Base-by-base conservation (phyloP, 106 monocot species). In the Posidonia australis region DNA sequence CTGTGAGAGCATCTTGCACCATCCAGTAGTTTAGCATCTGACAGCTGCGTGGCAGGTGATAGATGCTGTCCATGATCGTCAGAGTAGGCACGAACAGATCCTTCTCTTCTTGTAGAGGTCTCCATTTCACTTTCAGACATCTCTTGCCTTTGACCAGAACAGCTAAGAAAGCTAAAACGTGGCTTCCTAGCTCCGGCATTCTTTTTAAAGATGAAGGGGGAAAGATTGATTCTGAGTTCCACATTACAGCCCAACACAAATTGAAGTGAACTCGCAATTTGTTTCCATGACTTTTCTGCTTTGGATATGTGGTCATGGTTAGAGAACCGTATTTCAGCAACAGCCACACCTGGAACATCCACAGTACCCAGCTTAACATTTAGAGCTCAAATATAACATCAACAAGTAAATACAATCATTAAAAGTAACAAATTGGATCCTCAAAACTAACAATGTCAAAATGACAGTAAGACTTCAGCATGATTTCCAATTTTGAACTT, bases 241-340 rank as follows among this genome's bases (percentile, higher is more conserved):
- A 98, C 80, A 66, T 81, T 72, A 54, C 82, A 87, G 10, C 80
- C 82, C 48, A 98, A 72, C 1, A 84, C 77, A 74, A 70, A 71
- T 52, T 85, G 90, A 58, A 98, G 82, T 55, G 84, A 74, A 63
- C 64, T 76, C 23, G 82, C 80, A 44, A 98, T 90, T 58, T 80
- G 22, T 62, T 85, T 80, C 71, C 78, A 85, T 61, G 82, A 81
- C 64, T 82, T 78, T 60, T 86, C 87, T 11, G 96, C 96, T 51
- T 72, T 90, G 5, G 82, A 74, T 43, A 87, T 69, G 42, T 83
- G 77, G 62, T 85, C 80, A 19, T 74, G 82, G 58, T 73, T 78
- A 66, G 21, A 76, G 64, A 98, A 98, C 44, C 83, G 84, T 41
- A 98, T 78, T 76, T 90, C 82, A 63, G 83, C 90, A 72, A 84